Evolutionary conservation across 2,329 filamentous ascomycete species (phyloP).

Genomic region (Claviceps sp.): DNA sequence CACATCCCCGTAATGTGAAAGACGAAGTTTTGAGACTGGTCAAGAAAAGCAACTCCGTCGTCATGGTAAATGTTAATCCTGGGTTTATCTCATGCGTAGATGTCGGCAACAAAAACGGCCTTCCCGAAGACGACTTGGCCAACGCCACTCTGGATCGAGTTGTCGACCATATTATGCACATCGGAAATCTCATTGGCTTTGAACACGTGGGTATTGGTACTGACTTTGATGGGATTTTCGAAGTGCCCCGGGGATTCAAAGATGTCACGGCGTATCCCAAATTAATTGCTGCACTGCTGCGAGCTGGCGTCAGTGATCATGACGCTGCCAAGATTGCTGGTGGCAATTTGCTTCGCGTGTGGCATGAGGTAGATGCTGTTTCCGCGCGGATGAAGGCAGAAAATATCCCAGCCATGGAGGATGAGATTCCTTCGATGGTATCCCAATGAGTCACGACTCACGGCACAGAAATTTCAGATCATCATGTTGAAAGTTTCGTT

Average conservation of each 20-base stretch:
- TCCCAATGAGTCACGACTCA: neutral
- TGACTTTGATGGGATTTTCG: slow-evolving; percentile 70
- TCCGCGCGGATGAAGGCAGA: slow-evolving; percentile 49
- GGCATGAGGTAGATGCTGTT: slow-evolving; percentile 64
- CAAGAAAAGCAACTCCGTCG: slow-evolving; percentile 56
- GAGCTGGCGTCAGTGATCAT: slow-evolving; percentile 56
- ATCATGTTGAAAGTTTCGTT: slow-evolving; percentile 1
- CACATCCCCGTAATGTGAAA: slow-evolving; percentile 81
- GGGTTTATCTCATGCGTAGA: slow-evolving; percentile 68
- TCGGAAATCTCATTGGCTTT: slow-evolving; percentile 72
- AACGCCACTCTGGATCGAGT: slow-evolving; percentile 68
- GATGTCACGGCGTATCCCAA: slow-evolving; percentile 77
- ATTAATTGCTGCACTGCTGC: slow-evolving; percentile 61
- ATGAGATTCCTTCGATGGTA: slow-evolving; percentile 14
- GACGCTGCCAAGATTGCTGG: slow-evolving; percentile 67
- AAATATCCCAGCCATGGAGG: slow-evolving; percentile 40
- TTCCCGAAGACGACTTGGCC: slow-evolving; percentile 53
- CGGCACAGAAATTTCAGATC: too few relatives aligned
- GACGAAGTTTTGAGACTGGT: slow-evolving; percentile 71
- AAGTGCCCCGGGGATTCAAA: slow-evolving; percentile 59
- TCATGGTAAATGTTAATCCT: slow-evolving; percentile 85
- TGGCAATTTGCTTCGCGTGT: slow-evolving; percentile 71
- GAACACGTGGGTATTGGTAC: slow-evolving; percentile 80
- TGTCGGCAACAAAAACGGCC: slow-evolving; percentile 41
- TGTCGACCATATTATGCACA: slow-evolving; percentile 67